These are phyloP conservation scores for Eucalyptus sp. DNA, from an alignment of 345 rosid species.

Conservation along the genomic window DNA sequence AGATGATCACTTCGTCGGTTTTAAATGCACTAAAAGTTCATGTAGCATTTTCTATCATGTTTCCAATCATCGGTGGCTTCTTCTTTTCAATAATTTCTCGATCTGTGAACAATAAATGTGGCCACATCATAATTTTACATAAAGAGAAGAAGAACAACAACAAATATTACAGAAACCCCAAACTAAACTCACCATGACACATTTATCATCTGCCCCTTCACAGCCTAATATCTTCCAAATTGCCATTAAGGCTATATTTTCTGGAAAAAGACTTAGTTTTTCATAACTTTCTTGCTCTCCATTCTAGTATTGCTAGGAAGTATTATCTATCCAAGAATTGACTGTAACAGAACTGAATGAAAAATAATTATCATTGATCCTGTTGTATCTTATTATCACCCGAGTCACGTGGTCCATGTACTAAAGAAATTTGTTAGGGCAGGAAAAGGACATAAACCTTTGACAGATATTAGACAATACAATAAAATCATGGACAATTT, in stretches of 20 bases:
- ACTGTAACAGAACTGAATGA: background rate
- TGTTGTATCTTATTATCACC: background rate
- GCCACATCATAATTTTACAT: accelerated
- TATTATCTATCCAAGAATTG: background rate
- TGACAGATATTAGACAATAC: background rate
- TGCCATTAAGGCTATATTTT: background rate
- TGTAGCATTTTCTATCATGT: too few relatives aligned
- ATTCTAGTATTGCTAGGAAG: background rate
- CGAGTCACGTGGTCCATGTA: background rate
- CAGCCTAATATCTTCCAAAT: too few relatives aligned
- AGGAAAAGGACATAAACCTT: background rate
- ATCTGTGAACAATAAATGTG: background rate
- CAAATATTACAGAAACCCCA: background rate
- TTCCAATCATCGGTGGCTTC: too few relatives aligned
- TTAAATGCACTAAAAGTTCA: too few relatives aligned
- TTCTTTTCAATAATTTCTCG: background rate
- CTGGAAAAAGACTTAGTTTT: too few relatives aligned
- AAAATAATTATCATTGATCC: background rate
- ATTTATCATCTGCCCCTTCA: background rate
- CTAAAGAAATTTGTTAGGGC: background rate
- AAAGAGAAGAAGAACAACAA: accelerated
- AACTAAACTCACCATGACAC: background rate
- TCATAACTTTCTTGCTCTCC: background rate
- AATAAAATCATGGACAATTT: background rate
- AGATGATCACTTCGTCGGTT: slow-evolving; percentile 16